Percentiles rank a stretch among this genome's conserved stretches.
phyloP scores from a whole-genome alignment of 2,329 filamentous ascomycete genomes.

The Colletotrichum echinochloae region DNA sequence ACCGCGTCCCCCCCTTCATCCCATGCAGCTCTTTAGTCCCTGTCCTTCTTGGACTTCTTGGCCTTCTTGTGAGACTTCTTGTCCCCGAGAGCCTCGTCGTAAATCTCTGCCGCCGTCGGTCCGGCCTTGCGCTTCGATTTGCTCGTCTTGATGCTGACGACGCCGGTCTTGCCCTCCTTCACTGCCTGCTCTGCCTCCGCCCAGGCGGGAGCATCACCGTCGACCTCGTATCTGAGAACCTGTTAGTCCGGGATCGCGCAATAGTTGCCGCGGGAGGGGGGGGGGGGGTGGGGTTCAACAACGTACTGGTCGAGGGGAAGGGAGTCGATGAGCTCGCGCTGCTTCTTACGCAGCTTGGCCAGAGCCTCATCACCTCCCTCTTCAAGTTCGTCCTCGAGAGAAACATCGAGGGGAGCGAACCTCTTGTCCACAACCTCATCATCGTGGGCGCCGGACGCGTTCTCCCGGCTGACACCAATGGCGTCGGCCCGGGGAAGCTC shows the following conservation, averaged over 20 bases:
- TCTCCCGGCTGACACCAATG: constrained; percentile 68
- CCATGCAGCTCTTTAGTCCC: constrained; percentile 1
- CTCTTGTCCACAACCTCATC: constrained; percentile 74
- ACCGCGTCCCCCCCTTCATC: neutral
- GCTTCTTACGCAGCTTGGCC: constrained; percentile 78
- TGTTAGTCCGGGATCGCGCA: constrained; percentile 35
- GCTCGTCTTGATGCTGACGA: constrained; percentile 84
- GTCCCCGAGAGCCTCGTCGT: constrained; percentile 69
- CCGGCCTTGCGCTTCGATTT: constrained; percentile 82
- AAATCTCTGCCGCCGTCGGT: constrained; percentile 69
- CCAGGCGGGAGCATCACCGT: constrained; percentile 72
- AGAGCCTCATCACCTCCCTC: constrained; percentile 85
- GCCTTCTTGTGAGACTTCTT: constrained; percentile 68
- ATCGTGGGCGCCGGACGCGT: constrained; percentile 74
- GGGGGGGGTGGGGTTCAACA: neutral
- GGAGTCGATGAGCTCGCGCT: constrained; percentile 89
- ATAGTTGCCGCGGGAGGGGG: too few species aligned
- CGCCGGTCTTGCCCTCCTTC: constrained; percentile 68
- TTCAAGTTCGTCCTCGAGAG: constrained; percentile 84
- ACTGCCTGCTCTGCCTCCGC: constrained; percentile 82
- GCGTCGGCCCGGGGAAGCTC: constrained; percentile 70
- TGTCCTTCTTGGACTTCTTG: constrained; percentile 54
- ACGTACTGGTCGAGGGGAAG: constrained; percentile 87
- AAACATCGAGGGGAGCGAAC: constrained; percentile 77
- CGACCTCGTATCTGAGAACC: constrained; percentile 70